Percentiles rank a stretch among this genome's conserved stretches.
phyloP scores from a whole-genome alignment of 176 grass and related monocot genomes.

The Dactylis glomerata region DNA sequence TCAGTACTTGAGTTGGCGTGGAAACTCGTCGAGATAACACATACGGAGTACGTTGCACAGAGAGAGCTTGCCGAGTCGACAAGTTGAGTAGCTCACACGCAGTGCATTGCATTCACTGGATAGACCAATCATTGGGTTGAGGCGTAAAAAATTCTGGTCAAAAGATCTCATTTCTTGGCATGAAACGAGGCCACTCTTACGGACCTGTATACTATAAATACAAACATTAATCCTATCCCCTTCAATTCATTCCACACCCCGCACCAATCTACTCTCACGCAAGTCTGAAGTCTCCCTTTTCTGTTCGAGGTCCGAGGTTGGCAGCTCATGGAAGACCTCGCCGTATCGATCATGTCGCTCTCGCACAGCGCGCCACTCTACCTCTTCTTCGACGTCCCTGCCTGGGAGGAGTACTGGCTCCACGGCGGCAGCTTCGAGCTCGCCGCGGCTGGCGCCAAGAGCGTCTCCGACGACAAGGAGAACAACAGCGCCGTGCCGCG shows the following conservation, averaged over 20 bases:
- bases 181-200: constrained; percentile 13
- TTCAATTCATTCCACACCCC: neutral
- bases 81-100: constrained; percentile 28
- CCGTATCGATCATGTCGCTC: constrained; percentile 18
- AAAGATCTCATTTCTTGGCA: constrained; percentile 23
- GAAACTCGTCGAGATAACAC: neutral
- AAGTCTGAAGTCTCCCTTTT: neutral
- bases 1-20: neutral
- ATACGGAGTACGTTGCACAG: neutral
- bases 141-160: constrained; percentile 18
- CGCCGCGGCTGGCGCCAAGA: neutral
- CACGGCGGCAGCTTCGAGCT: constrained; percentile 11
- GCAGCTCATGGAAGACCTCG: constrained; percentile 28
- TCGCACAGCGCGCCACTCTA: constrained; percentile 53
- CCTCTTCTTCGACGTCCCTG: constrained; percentile 27
- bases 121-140: constrained; percentile 15
- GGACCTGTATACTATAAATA: neutral
- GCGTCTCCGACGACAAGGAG: neutral
- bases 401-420: neutral
- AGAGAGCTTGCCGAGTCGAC: constrained; percentile 10
- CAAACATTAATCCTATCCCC: neutral
- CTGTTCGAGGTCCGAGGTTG: neutral
- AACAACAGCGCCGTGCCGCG: neutral
- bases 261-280: neutral
- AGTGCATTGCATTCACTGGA: neutral